phyloP scores from a whole-genome alignment of 2,329 filamentous ascomycete genomes.

The Stromatinia cepivora region DNA sequence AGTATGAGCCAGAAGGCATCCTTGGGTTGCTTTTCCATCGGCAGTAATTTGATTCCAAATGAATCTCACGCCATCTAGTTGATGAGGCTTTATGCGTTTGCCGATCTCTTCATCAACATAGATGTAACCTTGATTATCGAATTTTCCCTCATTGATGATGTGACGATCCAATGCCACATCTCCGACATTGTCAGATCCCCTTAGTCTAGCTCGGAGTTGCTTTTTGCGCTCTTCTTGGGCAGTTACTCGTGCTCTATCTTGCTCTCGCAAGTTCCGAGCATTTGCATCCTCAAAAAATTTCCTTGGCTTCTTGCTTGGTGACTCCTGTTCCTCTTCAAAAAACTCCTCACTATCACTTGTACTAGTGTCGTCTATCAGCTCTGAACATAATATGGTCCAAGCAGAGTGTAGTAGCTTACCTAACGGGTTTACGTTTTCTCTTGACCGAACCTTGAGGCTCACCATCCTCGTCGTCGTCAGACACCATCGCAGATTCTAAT shows the following conservation, averaged over 20 bases:
- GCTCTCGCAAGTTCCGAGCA: constrained; percentile 52
- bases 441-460: constrained; percentile 45
- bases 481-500: neutral
- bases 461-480: constrained; percentile 32
- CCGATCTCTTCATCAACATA: constrained; percentile 66
- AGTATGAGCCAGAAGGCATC: constrained; percentile 81
- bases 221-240: constrained; percentile 55
- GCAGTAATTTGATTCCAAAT: constrained; percentile 77
- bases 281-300: constrained; percentile 50
- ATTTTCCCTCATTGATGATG: constrained; percentile 67
- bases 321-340: constrained; percentile 9
- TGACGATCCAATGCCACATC: constrained; percentile 50
- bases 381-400: neutral
- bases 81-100: constrained; percentile 70
- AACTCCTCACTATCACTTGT: constrained; percentile 4
- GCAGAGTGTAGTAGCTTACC: constrained; percentile 24
- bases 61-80: constrained; percentile 79
- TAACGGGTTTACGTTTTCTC: constrained; percentile 35
- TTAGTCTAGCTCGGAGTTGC: constrained; percentile 50
- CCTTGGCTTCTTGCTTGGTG: constrained; percentile 40
- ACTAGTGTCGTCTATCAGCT: neutral
- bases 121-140: constrained; percentile 59
- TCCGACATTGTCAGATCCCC: constrained; percentile 45
- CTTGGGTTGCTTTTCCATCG: constrained; percentile 58
- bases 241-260: constrained; percentile 53